Conservation (phyloP, 345 rosid genomes). For the Euclidium syriacum region DNA sequence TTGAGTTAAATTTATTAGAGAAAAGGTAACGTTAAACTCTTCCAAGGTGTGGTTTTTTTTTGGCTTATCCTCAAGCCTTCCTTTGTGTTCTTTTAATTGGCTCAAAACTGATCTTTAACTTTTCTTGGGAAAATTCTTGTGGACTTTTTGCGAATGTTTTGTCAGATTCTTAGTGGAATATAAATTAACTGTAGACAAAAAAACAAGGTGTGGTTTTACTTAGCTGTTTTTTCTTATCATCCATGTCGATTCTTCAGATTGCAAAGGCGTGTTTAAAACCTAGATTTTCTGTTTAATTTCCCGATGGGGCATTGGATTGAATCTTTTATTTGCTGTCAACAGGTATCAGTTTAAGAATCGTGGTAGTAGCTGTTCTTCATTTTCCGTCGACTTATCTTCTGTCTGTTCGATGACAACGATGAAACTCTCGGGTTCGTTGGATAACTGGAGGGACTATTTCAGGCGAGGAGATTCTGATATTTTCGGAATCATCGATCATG, state of each 20-base stretch:
- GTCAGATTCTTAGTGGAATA: constrained; percentile 13
- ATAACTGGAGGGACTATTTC: constrained; percentile 76
- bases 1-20: not conserved
- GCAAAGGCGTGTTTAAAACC: not conserved
- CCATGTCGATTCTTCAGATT: not conserved
- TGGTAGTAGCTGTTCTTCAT: too few relatives aligned
- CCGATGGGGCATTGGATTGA: not conserved
- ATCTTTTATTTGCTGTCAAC: not conserved
- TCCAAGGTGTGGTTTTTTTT: not conserved
- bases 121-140: constrained; percentile 12
- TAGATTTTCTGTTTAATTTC: not conserved
- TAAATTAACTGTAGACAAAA: not conserved
- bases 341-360: not conserved
- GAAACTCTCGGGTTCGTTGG: constrained; percentile 33
- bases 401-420: not conserved
- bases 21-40: not conserved
- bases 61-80: not conserved
- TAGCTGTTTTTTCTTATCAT: not conserved
- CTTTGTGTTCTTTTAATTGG: not conserved
- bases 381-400: too few relatives aligned
- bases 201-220: not conserved
- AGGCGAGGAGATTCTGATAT: constrained; percentile 54
- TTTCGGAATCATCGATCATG: constrained; percentile 63
- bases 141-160: constrained; percentile 16
- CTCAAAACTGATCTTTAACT: not conserved